These are phyloP conservation scores for Petunia secreta DNA, from an alignment of 257 asterid genomes.

Conservation along the genomic window DNA sequence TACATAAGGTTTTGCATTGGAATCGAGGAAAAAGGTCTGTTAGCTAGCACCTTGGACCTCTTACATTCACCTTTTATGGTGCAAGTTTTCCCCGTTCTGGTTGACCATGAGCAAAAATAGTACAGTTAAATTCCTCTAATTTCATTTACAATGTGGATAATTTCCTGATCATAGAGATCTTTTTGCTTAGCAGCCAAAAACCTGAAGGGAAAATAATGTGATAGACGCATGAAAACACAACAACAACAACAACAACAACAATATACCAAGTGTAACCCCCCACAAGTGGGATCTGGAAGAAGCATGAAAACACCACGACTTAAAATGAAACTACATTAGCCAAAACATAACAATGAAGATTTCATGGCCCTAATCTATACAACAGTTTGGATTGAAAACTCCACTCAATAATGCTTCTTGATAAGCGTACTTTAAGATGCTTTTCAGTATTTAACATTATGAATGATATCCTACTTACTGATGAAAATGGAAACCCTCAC, in stretches of 20 bases:
- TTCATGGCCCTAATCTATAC: background rate
- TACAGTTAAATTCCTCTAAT: constrained; percentile 93
- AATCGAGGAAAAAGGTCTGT: background rate
- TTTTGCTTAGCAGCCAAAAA: constrained; percentile 81
- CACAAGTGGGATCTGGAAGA: too few species aligned
- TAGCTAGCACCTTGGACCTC: constrained; percentile 64
- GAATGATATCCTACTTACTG: background rate
- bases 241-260: background rate
- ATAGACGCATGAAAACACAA: background rate
- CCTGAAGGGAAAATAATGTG: constrained; percentile 42
- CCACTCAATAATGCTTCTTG: background rate
- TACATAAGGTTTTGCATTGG: background rate
- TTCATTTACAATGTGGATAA: constrained; percentile 79
- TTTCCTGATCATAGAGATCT: constrained; percentile 83
- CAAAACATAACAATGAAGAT: background rate
- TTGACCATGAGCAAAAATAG: constrained; percentile 92
- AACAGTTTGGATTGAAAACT: background rate
- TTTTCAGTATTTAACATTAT: background rate
- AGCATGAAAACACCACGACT: background rate
- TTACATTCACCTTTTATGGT: constrained; percentile 95
- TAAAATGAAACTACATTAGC: constrained; percentile 5
- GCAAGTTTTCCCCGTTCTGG: constrained; percentile 91
- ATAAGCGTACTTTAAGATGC: background rate
- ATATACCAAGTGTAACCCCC: too few species aligned
- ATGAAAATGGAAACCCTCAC: background rate